Percentiles rank a stretch among this genome's conserved stretches.
These are phyloP conservation scores for Pythium pyrilobum DNA, from an alignment of 352 stramenopile genomes.

Conservation along the genomic window DNA sequence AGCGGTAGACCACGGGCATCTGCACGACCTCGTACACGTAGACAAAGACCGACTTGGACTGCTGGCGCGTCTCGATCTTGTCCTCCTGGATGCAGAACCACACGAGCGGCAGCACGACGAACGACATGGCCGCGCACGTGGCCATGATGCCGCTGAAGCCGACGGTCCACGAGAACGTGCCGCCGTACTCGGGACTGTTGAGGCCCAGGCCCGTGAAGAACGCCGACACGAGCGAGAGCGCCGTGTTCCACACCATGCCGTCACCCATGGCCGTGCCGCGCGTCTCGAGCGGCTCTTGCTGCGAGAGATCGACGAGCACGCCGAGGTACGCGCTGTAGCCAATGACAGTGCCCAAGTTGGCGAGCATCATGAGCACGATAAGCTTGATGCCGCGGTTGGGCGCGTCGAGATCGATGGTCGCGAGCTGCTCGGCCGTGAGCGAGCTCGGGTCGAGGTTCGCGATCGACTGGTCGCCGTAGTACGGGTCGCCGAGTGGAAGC, in stretches of 20 bases:
- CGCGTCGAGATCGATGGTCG: conserved; percentile 35
- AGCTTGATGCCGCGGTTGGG: conserved; percentile 37
- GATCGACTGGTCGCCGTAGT: conserved; percentile 44
- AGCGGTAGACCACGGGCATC: conserved; percentile 29
- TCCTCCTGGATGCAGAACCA: conserved; percentile 55
- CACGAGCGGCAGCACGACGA: conserved; percentile 29
- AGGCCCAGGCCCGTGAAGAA: conserved; percentile 53
- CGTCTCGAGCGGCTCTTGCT: conserved; percentile 38
- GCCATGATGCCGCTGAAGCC: conserved; percentile 50
- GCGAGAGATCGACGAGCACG: conserved; percentile 46
- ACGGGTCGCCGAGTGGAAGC: conserved; percentile 34
- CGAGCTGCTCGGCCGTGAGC: conserved; percentile 31
- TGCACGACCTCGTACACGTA: conserved; percentile 54
- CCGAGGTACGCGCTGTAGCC: conserved; percentile 38
- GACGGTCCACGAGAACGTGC: conserved; percentile 40
- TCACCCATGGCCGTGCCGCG: conserved; percentile 32
- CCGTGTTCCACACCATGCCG: conserved; percentile 12
- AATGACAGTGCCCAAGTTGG: conserved; percentile 44
- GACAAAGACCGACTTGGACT: conserved; percentile 14
- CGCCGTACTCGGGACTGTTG: conserved; percentile 50
- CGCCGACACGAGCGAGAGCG: conserved; percentile 35
- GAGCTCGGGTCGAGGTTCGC: conserved; percentile 20
- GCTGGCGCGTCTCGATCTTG: conserved; percentile 12
- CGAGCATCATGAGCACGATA: conserved; percentile 51
- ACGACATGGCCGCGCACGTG: conserved; percentile 27